phyloP scores from a whole-genome alignment of 805 yeast species.

The Metschnikowia peoriensis region DNA sequence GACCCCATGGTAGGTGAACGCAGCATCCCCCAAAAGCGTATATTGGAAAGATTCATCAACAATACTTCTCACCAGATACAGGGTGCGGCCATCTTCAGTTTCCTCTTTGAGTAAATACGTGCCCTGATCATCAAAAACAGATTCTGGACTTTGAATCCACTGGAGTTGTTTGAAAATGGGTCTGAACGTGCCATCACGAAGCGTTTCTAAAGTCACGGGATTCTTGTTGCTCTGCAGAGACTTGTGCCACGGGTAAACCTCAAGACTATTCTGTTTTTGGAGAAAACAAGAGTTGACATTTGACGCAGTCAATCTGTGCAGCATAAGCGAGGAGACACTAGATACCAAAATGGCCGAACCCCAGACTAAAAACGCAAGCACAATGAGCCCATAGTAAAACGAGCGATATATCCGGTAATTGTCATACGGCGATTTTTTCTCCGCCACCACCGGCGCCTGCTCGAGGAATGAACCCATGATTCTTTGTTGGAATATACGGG shows the following conservation, averaged over 20 bases:
- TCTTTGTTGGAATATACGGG: background rate
- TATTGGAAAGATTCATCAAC: constrained; percentile 44
- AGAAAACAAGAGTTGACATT: background rate
- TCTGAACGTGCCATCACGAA: constrained; percentile 54
- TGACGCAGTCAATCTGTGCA: background rate
- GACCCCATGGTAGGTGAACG: constrained; percentile 38
- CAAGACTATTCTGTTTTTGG: background rate
- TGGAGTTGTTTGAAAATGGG: constrained; percentile 58
- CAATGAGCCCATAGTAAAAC: constrained; percentile 11
- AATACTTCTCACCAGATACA: constrained; percentile 56
- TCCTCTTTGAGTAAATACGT: constrained; percentile 49
- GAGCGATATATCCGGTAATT: constrained; percentile 11
- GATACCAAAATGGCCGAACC: constrained; percentile 32
- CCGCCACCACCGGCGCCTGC: background rate
- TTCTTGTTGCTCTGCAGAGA: constrained; percentile 13
- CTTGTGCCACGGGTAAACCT: constrained; percentile 14
- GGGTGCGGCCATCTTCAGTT: constrained; percentile 38
- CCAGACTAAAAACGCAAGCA: constrained; percentile 35
- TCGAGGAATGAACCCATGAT: background rate
- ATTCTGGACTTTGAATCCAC: constrained; percentile 62
- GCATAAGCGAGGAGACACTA: constrained; percentile 10
- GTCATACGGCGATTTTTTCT: constrained; percentile 12
- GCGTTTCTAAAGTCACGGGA: constrained; percentile 29
- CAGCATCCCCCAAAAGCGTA: constrained; percentile 49
- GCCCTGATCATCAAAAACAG: constrained; percentile 58